Conservation (phyloP, 352 stramenopile species). For the Phytophthora vignae region DNA sequence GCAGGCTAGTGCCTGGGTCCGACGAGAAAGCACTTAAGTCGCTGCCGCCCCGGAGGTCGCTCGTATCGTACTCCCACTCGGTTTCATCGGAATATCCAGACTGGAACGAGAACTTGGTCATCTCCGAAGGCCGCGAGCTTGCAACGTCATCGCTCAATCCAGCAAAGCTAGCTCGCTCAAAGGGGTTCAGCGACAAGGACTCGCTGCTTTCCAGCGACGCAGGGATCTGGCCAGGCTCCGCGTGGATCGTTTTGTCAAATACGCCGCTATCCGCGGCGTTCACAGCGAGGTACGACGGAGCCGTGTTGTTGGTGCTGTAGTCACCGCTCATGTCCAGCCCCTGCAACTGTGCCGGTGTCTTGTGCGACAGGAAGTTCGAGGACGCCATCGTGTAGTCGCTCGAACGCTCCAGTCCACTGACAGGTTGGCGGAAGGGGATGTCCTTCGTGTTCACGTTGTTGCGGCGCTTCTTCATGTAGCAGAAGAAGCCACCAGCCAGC, state of each 20-base stretch:
- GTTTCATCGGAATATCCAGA: constrained; percentile 76
- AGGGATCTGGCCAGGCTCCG: constrained; percentile 21
- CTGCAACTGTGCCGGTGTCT: constrained; percentile 51
- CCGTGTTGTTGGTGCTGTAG: constrained; percentile 50
- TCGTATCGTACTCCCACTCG: constrained; percentile 78
- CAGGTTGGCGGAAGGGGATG: constrained; percentile 77
- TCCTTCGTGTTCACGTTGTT: constrained; percentile 70
- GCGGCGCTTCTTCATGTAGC: constrained; percentile 72
- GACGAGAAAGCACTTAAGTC: constrained; percentile 46
- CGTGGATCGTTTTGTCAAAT: constrained; percentile 43
- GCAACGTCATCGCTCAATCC: constrained; percentile 60
- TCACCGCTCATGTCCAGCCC: constrained; percentile 40
- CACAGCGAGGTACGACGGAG: constrained; percentile 45
- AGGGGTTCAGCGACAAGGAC: constrained; percentile 81
- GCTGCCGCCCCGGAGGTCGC: constrained; percentile 36
- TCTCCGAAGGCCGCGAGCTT: constrained; percentile 62
- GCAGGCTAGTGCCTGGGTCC: constrained; percentile 46
- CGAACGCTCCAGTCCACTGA: constrained; percentile 39
- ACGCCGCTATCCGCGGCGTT: constrained; percentile 36
- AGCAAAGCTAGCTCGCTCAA: constrained; percentile 74
- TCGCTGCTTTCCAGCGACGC: constrained; percentile 44
- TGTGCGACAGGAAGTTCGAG: constrained; percentile 76
- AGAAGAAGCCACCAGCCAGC: constrained; percentile 70
- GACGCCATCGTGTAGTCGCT: constrained; percentile 72
- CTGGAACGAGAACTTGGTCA: constrained; percentile 80